A percentile compares a stretch with the other conserved stretches of the same genome.
Evolutionary conservation across 176 grass and related monocot species (phyloP).

Genomic region (Raddia guianensis): DNA sequence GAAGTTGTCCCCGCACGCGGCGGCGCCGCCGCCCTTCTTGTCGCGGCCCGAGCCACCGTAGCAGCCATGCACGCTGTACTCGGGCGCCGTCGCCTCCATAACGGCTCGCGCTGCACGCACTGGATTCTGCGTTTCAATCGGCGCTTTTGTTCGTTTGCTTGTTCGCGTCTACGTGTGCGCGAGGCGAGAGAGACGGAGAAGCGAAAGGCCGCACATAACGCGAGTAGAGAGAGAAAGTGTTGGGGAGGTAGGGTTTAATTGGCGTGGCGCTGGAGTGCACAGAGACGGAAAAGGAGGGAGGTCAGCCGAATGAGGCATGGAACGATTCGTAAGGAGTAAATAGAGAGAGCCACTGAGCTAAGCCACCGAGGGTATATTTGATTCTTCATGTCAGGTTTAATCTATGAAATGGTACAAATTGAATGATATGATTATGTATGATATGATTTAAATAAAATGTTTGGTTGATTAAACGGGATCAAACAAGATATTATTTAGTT

Average conservation of each 20-base stretch:
- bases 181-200: slow-evolving; percentile 24
- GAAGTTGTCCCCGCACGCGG: slow-evolving; percentile 54
- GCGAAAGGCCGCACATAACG: slow-evolving; percentile 37
- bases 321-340: slow-evolving; percentile 71
- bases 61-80: slow-evolving; percentile 32
- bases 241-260: slow-evolving; percentile 59
- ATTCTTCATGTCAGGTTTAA: no score
- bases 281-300: slow-evolving; percentile 14
- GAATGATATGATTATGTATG: no score
- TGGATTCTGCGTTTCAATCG: slow-evolving; percentile 39
- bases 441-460: no score
- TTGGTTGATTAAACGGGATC: no score
- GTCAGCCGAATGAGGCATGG: slow-evolving; percentile 52
- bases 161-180: slow-evolving; percentile 38
- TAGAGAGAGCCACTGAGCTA: slow-evolving; percentile 48
- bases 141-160: slow-evolving; percentile 32
- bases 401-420: no score
- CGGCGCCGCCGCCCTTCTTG: not conserved
- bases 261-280: slow-evolving; percentile 49
- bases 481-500: no score
- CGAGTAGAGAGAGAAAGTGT: slow-evolving; percentile 31
- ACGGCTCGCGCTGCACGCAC: not conserved
- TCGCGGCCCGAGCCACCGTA: not conserved
- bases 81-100: slow-evolving; percentile 48
- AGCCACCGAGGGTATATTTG: not conserved